Evolutionary conservation across 495 filamentous ascomycete species (phyloP).

Genomic region (Aspergillus diversus): DNA sequence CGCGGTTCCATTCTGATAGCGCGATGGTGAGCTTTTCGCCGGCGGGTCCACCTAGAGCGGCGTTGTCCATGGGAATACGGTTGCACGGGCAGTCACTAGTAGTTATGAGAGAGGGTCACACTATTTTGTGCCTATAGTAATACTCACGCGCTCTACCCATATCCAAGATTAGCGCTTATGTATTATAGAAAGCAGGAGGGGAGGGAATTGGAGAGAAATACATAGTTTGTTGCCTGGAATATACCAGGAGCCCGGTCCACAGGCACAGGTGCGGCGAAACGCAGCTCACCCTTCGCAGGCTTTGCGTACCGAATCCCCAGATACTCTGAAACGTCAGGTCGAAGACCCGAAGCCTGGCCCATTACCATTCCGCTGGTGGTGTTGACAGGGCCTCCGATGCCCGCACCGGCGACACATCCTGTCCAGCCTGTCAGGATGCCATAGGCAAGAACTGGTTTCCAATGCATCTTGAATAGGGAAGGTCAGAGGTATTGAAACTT

Average conservation of each 20-base stretch:
- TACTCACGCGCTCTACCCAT: not conserved
- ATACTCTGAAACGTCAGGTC: constrained; percentile 45
- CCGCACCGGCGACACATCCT: constrained; percentile 4
- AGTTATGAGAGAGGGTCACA: not conserved
- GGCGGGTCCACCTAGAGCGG: constrained; percentile 17
- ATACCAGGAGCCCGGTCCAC: constrained; percentile 10
- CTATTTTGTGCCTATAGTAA: not conserved
- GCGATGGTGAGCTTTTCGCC: constrained; percentile 22
- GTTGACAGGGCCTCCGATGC: constrained; percentile 19
- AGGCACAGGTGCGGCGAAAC: constrained; percentile 34
- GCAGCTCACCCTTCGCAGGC: constrained; percentile 31
- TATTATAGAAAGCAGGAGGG: not conserved
- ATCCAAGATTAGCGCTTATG: not conserved
- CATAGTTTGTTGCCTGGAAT: constrained; percentile 31
- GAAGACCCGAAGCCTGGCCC: constrained; percentile 45
- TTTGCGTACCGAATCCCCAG: constrained; percentile 49
- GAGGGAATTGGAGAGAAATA: not conserved
- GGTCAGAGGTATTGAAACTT: not conserved
- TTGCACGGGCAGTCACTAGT: constrained; percentile 18
- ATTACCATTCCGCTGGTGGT: constrained; percentile 41
- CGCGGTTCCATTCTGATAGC: constrained; percentile 18
- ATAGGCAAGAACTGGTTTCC: constrained; percentile 2
- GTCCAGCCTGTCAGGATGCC: not conserved
- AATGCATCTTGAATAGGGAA: constrained; percentile 8
- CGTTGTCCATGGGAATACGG: constrained; percentile 24